Conservation (phyloP, 768 basidiomycete genomes). For the Podaxis pistillaris region DNA sequence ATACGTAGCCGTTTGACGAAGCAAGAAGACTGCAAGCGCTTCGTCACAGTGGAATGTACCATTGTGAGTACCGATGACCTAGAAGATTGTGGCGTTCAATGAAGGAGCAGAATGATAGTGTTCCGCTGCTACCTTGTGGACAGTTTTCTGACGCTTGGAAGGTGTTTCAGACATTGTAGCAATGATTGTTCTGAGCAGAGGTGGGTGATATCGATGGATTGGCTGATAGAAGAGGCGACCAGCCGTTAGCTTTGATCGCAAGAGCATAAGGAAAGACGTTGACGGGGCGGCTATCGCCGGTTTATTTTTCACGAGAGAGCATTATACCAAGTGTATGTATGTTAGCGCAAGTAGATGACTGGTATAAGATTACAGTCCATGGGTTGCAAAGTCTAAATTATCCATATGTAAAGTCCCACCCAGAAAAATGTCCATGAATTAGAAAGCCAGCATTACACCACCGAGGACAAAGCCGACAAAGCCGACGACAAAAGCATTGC, state of each 20-base stretch:
- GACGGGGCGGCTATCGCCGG: constrained; percentile 14
- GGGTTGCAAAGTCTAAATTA: constrained; percentile 14
- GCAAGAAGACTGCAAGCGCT: constrained; percentile 88
- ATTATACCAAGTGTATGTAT: background rate
- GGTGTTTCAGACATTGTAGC: constrained; percentile 21
- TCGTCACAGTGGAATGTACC: constrained; percentile 98
- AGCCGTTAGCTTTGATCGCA: constrained; percentile 6
- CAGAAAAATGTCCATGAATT: constrained; percentile 21
- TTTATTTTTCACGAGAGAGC: constrained; percentile 5
- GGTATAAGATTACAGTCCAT: constrained; percentile 9
- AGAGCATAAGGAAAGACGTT: background rate
- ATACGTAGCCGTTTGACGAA: constrained; percentile 76
- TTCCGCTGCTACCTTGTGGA: constrained; percentile 22
- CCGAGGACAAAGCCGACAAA: constrained; percentile 47
- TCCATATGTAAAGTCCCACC: constrained; percentile 13
- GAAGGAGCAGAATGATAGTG: background rate
- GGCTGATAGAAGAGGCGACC: background rate
- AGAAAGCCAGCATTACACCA: constrained; percentile 46
- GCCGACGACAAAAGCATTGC: constrained; percentile 43
- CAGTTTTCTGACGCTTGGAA: constrained; percentile 42
- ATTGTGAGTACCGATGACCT: constrained; percentile 92
- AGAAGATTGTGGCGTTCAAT: constrained; percentile 3
- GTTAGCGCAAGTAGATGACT: background rate
- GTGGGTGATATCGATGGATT: constrained; percentile 3
- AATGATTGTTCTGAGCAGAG: constrained; percentile 5